Conservation (phyloP, 305 asterid species). For the Rubia occidens region DNA sequence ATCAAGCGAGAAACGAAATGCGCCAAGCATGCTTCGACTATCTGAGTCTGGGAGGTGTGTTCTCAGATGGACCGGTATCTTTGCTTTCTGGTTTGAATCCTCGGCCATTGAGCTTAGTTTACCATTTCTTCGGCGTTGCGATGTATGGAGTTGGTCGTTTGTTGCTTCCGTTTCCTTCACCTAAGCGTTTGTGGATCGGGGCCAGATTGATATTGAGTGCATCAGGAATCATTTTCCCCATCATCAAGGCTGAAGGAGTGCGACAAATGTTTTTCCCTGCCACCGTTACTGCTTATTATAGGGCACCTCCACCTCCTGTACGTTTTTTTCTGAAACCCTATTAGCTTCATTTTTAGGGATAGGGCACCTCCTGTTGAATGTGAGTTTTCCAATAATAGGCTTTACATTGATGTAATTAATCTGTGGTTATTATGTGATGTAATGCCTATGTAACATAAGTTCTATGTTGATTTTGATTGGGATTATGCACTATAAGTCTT, state of each 20-base stretch:
- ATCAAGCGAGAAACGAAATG: background rate
- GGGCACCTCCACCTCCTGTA: slow-evolving; percentile 33
- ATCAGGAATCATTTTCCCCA: slow-evolving; percentile 66
- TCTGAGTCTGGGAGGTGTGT: background rate
- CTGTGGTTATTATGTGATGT: no score
- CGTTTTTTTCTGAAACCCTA: no score
- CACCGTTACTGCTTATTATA: slow-evolving; percentile 48
- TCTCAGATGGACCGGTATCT: background rate
- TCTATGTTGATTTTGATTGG: no score
- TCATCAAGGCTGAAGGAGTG: slow-evolving; percentile 65
- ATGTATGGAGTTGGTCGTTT: background rate
- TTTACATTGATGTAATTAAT: no score
- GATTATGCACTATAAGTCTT: no score
- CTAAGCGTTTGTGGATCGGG: slow-evolving; percentile 37
- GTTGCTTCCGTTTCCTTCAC: slow-evolving; percentile 40
- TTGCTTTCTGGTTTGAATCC: background rate
- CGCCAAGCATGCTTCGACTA: background rate
- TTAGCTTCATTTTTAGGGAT: no score
- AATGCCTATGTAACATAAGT: no score
- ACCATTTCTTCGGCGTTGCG: background rate
- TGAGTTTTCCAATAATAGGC: no score
- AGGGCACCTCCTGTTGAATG: no score
- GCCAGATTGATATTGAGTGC: slow-evolving; percentile 43
- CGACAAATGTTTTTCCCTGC: slow-evolving; percentile 76
- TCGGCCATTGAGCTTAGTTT: background rate